Conservation (phyloP, 1,284 basidiomycete genomes). For the Leccinum cinnamomeum region DNA sequence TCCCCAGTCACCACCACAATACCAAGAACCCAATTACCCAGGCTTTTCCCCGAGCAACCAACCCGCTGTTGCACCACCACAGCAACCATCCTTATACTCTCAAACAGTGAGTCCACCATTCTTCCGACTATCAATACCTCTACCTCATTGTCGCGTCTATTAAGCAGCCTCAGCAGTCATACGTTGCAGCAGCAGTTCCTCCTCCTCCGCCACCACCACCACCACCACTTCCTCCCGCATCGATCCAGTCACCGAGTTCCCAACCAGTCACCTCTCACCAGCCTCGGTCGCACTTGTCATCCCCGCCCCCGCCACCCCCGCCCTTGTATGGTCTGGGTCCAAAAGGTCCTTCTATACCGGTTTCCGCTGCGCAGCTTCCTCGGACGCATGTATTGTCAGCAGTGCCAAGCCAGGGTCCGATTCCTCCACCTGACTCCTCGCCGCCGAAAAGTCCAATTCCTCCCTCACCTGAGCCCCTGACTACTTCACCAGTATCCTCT, state of each 20-base stretch:
- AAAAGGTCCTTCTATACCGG: not conserved
- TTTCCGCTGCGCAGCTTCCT: slow-evolving; percentile 8
- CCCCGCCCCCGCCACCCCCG: slow-evolving; percentile 16
- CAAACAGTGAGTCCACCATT: slow-evolving; percentile 28
- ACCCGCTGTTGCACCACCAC: slow-evolving; percentile 4
- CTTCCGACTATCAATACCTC: slow-evolving; percentile 20
- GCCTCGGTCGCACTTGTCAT: slow-evolving; percentile 18
- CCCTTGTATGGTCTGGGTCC: slow-evolving; percentile 9
- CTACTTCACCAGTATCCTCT: not conserved
- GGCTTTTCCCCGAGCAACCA: slow-evolving; percentile 4
- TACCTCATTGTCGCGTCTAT: slow-evolving; percentile 5
- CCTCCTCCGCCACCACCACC: not conserved
- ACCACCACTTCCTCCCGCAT: slow-evolving; percentile 18
- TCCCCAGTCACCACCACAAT: slow-evolving; percentile 16
- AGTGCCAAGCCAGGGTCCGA: slow-evolving; percentile 4
- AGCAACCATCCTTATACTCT: slow-evolving; percentile 42
- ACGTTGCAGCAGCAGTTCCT: not conserved
- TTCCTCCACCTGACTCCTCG: slow-evolving; percentile 3
- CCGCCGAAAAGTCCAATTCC: not conserved
- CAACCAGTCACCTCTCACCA: slow-evolving; percentile 14
- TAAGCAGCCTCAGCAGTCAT: slow-evolving; percentile 17
- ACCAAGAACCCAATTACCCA: slow-evolving; percentile 18
- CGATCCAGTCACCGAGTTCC: slow-evolving; percentile 16
- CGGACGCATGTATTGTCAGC: slow-evolving; percentile 1
- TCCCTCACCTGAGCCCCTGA: not conserved